Evolutionary conservation across 345 rosid species (phyloP).

Genomic region (Hibiscus trionum): DNA sequence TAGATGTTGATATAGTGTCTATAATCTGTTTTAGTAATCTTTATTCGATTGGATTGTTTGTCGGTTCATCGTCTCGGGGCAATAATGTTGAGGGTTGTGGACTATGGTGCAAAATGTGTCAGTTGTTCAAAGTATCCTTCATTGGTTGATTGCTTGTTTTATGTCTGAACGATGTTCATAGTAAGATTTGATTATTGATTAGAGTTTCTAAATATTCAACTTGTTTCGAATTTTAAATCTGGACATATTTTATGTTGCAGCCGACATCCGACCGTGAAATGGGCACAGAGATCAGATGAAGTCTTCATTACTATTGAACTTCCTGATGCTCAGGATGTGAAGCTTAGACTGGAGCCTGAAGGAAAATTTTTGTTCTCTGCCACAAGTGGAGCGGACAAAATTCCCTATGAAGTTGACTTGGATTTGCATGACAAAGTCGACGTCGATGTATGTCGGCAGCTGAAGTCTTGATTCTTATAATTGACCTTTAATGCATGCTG

Average conservation of each 20-base stretch:
- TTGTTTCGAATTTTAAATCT: background rate
- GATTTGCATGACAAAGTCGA: slow-evolving; percentile 42
- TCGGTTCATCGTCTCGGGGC: too few relatives aligned
- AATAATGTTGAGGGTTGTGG: too few relatives aligned
- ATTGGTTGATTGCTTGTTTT: too few relatives aligned
- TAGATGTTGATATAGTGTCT: too few relatives aligned
- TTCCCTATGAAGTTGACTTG: slow-evolving; percentile 37
- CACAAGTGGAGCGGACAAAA: slow-evolving; percentile 35
- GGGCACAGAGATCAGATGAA: slow-evolving; percentile 53
- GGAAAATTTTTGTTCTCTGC: slow-evolving; percentile 52
- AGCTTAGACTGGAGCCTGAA: slow-evolving; percentile 50
- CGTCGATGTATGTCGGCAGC: slow-evolving; percentile 30
- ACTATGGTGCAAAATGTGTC: too few relatives aligned
- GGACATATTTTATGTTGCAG: slow-evolving; percentile 15
- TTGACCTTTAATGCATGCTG: background rate
- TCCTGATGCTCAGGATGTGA: slow-evolving; percentile 50
- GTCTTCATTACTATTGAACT: slow-evolving; percentile 43
- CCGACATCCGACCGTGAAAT: slow-evolving; percentile 48
- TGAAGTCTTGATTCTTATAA: background rate
- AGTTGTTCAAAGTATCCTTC: too few relatives aligned
- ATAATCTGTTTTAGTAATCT: too few relatives aligned
- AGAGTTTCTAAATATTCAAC: too few relatives aligned
- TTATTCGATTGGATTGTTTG: too few relatives aligned
- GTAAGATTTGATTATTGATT: too few relatives aligned
- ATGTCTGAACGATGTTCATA: too few relatives aligned